Evolutionary conservation across 2,329 filamentous ascomycete species (phyloP), one percentile per base, ranked within the genome.

Genomic region (Trichoderma asperellum): DNA sequence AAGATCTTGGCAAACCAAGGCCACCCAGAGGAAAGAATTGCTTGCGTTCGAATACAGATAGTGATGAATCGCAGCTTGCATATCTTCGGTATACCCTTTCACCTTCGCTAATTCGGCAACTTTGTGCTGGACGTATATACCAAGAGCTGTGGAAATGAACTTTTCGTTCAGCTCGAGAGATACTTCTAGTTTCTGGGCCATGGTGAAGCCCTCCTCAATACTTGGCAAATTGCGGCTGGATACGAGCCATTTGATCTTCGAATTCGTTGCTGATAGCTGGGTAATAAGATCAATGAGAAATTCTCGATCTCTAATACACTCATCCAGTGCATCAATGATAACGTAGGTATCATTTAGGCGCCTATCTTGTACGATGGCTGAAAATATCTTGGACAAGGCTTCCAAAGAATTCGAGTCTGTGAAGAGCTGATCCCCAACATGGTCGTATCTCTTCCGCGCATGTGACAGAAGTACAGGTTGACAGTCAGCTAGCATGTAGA

Each of bases 281-380:
- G 72, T 56, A 58, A 84, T 77, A 14, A 83, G 70, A 0, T 78
- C 57, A 14, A 85, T 73, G 4, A 85, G 79, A 49, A 76, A 57
- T 43, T 55, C 68, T 81, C 84, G 37, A 16, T 61, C 40, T 43
- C n/a, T 29, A 1, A 12, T 40, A 35, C 68, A 70, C 72, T 86
- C 83, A 68, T 86, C 83, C 0, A 86, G 79, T 1, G 82, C 83
- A 73, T 86, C 82, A 55, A 86, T 73, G 14, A 85, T 70, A 5
- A 86, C 63, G 70, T 77, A 77, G 0, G 74, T 76, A 0, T 14
- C 70, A 5, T 0, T 73, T 18, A 2, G 81, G 65, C 6, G 14
- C 73, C 2, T 67, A 55, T 84, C 80, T 16, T 76, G 18, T 1
- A 86, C 68, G 12, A 86, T 82, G 4, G 72, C 70, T 0, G 18